Percentiles rank a stretch among this genome's conserved stretches.
These are phyloP conservation scores for Thielaviopsis musarum DNA, from an alignment of 2,329 filamentous ascomycete genomes.

Conservation along the genomic window DNA sequence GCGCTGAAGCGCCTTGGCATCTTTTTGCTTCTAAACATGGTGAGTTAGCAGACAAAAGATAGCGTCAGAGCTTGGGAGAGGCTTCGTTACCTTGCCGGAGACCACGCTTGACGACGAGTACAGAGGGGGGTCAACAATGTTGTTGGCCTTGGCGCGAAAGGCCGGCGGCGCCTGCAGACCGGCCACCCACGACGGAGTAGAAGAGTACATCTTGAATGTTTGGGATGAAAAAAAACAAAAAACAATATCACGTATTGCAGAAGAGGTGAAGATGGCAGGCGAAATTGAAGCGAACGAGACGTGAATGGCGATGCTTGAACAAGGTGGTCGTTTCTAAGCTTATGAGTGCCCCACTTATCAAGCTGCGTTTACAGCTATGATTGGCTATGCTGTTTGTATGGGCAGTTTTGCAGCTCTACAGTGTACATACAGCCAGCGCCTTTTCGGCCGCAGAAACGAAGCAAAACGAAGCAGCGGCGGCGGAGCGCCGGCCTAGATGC, in stretches of 20 bases:
- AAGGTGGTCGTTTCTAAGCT: background rate
- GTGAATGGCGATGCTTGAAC: background rate
- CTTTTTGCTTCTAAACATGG: conserved; percentile 33
- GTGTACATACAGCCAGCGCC: too few relatives aligned
- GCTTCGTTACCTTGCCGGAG: conserved; percentile 34
- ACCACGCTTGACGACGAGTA: conserved; percentile 41
- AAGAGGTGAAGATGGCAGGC: background rate
- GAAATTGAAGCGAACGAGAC: background rate
- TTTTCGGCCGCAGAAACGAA: too few relatives aligned
- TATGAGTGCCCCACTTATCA: background rate
- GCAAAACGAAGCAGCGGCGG: too few relatives aligned
- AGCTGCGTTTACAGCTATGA: background rate
- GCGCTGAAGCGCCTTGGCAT: conserved; percentile 33
- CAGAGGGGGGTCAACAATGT: conserved; percentile 73
- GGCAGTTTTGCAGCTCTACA: too few relatives aligned
- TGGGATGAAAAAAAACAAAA: background rate
- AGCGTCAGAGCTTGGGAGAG: background rate
- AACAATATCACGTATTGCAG: background rate
- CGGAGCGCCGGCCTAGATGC: too few relatives aligned
- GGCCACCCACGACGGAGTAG: conserved; percentile 61
- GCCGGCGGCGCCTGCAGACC: conserved; percentile 58
- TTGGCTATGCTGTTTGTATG: background rate
- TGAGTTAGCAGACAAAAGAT: background rate
- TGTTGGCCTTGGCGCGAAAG: conserved; percentile 45
- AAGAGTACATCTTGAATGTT: background rate